These are phyloP conservation scores for Logfia minima DNA, from an alignment of 129 eudicot genomes.

Conservation along the genomic window DNA sequence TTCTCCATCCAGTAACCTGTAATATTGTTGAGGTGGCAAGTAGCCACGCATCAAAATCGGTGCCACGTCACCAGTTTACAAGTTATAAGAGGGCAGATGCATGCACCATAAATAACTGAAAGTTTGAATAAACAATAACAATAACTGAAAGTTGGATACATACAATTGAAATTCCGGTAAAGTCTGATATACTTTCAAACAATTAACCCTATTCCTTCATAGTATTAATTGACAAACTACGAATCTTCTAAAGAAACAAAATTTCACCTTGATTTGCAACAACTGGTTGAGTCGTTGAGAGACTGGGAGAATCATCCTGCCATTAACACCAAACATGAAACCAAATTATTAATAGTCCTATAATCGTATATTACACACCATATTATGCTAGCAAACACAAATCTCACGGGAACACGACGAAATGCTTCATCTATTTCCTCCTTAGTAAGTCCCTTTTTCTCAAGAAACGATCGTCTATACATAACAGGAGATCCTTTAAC, in stretches of 20 bases:
- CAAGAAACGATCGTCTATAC: constrained; percentile 91
- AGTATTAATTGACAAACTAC: constrained; percentile 10
- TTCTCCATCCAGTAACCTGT: background rate
- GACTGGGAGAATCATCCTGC: constrained; percentile 73
- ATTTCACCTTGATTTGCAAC: constrained; percentile 57
- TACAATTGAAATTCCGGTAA: background rate
- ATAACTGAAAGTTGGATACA: background rate
- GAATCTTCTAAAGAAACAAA: constrained; percentile 7
- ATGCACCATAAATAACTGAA: background rate
- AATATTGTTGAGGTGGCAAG: background rate
- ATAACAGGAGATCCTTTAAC: constrained; percentile 95
- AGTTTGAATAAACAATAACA: background rate
- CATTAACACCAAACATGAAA: constrained; percentile 19
- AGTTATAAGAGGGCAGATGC: background rate
- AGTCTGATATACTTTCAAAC: background rate
- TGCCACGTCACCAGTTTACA: no score
- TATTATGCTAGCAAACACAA: background rate
- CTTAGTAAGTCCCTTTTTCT: constrained; percentile 93
- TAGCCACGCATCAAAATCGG: no score
- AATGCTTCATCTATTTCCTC: constrained; percentile 99
- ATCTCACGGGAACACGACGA: constrained; percentile 92
- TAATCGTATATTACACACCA: background rate
- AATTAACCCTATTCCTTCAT: background rate
- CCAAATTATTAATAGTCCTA: constrained; percentile 5
- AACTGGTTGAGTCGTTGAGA: constrained; percentile 56